phyloP scores from a whole-genome alignment of 1,284 basidiomycete species.

The Trichosporon sp. region DNA sequence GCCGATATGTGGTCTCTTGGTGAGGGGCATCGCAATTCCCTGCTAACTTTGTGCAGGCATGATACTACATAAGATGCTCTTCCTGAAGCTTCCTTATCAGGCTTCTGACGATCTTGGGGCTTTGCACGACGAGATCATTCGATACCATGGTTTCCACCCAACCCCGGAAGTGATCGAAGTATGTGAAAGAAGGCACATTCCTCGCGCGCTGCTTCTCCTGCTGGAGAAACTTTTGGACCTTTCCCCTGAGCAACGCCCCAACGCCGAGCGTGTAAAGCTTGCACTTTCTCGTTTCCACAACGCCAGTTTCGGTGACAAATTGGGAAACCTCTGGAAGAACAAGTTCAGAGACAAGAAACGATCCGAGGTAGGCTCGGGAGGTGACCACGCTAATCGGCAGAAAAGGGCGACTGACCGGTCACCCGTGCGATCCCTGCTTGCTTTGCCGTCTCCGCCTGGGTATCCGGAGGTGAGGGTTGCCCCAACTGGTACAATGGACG shows the following conservation, averaged over 20 bases:
- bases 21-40: conserved; percentile 13
- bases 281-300: conserved; percentile 13
- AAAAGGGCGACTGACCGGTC: neutral
- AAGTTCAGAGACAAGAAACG: neutral
- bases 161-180: conserved; percentile 54
- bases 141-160: conserved; percentile 71
- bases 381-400: neutral
- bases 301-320: neutral
- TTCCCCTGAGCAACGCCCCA: conserved; percentile 60
- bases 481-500: neutral
- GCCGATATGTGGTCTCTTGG: conserved; percentile 58
- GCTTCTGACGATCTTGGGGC: conserved; percentile 59
- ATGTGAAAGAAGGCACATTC: conserved; percentile 65
- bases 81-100: conserved; percentile 75
- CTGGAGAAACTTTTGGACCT: conserved; percentile 67
- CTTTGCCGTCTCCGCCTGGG: conserved; percentile 21
- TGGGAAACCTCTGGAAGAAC: neutral
- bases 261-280: conserved; percentile 61
- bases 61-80: conserved; percentile 85
- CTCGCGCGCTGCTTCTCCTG: conserved; percentile 63
- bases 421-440: conserved; percentile 16
- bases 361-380: neutral
- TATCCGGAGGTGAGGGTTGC: neutral
- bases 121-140: conserved; percentile 68
- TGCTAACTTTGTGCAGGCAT: conserved; percentile 56